Conservation (phyloP, 2,329 filamentous ascomycete genomes). For the Dendrostoma leiphaemia region DNA sequence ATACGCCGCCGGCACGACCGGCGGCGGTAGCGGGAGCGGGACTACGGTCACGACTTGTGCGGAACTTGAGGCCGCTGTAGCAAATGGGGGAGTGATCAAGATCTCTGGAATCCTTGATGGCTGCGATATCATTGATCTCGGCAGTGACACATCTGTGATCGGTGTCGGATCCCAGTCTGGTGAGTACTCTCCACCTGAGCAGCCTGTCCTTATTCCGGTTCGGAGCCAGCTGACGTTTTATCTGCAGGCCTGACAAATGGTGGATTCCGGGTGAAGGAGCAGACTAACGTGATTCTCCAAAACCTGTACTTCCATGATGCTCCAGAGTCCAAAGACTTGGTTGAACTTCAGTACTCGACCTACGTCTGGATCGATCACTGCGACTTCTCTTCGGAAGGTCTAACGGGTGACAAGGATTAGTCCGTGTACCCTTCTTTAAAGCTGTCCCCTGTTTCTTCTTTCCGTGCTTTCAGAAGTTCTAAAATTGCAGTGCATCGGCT, state of each 20-base stretch:
- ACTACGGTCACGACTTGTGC: conserved; percentile 45
- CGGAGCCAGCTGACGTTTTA: neutral
- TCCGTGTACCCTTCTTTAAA: too few species aligned
- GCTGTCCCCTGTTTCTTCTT: too few species aligned
- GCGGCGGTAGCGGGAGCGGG: conserved; percentile 41
- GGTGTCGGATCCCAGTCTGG: conserved; percentile 44
- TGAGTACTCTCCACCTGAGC: conserved; percentile 16
- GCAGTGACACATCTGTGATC: conserved; percentile 49
- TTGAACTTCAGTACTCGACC: conserved; percentile 28
- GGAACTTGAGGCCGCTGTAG: conserved; percentile 36
- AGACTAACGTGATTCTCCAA: conserved; percentile 54
- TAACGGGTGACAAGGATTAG: conserved; percentile 54
- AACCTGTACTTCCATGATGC: conserved; percentile 54
- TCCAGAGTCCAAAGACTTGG: conserved; percentile 46
- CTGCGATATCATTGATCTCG: conserved; percentile 41
- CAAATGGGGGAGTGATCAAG: conserved; percentile 40
- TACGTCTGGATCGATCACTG: conserved; percentile 53
- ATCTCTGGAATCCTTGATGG: conserved; percentile 43
- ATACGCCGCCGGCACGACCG: conserved; percentile 39
- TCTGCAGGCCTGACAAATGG: conserved; percentile 38
- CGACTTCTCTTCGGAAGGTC: conserved; percentile 47
- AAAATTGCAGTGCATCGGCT: too few species aligned
- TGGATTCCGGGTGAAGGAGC: conserved; percentile 45
- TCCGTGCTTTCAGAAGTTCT: too few species aligned
- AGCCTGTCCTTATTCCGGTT: too few species aligned